Conservation (phyloP, 73 alveolate species). For the Tetrahymena malaccensis region DNA sequence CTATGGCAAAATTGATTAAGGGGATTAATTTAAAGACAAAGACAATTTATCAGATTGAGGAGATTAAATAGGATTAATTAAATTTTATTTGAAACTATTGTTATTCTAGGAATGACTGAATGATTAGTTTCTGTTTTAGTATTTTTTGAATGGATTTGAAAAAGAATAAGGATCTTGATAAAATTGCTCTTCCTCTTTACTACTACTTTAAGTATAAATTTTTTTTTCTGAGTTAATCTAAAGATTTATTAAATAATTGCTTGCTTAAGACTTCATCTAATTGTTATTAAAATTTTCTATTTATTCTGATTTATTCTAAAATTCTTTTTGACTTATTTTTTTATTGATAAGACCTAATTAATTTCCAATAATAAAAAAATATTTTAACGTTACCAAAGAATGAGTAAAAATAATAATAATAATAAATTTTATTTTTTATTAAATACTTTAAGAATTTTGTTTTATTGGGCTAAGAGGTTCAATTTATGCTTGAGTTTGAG, state of each 20-base stretch:
- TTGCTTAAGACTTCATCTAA: neutral
- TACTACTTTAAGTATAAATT: neutral
- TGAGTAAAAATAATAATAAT: too few relatives aligned
- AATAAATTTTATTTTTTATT: neutral
- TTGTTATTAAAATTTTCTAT: neutral
- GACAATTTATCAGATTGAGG: neutral
- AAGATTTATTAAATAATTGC: neutral
- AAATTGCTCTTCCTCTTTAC: neutral
- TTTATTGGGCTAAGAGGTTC: neutral
- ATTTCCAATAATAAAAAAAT: neutral
- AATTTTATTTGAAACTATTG: neutral
- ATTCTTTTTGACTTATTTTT: neutral
- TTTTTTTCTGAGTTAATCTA: neutral
- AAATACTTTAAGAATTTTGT: neutral
- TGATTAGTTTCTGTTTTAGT: neutral
- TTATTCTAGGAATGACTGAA: neutral
- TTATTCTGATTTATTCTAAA: neutral
- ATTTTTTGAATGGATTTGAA: neutral
- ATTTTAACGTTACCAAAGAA: too few relatives aligned
- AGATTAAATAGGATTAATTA: neutral
- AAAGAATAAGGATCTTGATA: neutral
- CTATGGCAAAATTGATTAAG: neutral
- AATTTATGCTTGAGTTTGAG: neutral
- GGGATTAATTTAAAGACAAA: neutral
- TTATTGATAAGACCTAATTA: neutral